A percentile compares a stretch with the other conserved stretches of the same genome.
Evolutionary conservation across 2,329 filamentous ascomycete genomes (phyloP).

Genomic region (Colletotrichum paranaense): DNA sequence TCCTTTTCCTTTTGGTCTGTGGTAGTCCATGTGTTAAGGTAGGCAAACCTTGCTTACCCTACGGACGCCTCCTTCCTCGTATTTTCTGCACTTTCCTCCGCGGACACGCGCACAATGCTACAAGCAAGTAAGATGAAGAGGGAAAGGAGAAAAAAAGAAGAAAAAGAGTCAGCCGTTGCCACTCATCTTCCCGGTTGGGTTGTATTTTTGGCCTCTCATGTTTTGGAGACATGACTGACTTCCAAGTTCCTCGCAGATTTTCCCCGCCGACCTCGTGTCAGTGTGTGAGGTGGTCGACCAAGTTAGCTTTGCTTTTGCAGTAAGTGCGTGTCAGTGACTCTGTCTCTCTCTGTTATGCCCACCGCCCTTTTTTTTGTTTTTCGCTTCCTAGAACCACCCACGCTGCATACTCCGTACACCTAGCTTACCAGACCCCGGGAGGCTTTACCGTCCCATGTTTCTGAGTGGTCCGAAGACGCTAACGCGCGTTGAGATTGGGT

Average conservation of each 20-base stretch:
- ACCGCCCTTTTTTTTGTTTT: constrained; percentile 33
- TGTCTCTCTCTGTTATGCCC: constrained; percentile 13
- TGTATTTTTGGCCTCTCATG: neutral
- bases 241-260: neutral
- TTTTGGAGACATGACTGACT: neutral
- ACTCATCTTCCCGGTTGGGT: neutral
- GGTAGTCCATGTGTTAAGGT: too few species aligned
- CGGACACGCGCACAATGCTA: neutral
- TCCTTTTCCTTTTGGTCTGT: too few species aligned
- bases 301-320: constrained; percentile 30
- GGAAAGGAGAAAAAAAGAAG: too few species aligned
- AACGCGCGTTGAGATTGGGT: neutral
- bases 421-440: neutral
- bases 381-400: constrained; percentile 20
- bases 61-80: neutral
- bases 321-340: constrained; percentile 3
- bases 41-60: neutral
- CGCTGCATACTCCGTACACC: too few species aligned
- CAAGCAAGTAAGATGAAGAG: neutral
- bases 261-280: neutral
- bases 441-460: neutral
- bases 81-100: neutral
- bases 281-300: constrained; percentile 3
- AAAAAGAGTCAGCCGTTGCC: neutral
- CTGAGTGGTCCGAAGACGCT: neutral